phyloP scores from a whole-genome alignment of 371 early-diverging fungal species.

The Choanephora cucurbitarum region DNA sequence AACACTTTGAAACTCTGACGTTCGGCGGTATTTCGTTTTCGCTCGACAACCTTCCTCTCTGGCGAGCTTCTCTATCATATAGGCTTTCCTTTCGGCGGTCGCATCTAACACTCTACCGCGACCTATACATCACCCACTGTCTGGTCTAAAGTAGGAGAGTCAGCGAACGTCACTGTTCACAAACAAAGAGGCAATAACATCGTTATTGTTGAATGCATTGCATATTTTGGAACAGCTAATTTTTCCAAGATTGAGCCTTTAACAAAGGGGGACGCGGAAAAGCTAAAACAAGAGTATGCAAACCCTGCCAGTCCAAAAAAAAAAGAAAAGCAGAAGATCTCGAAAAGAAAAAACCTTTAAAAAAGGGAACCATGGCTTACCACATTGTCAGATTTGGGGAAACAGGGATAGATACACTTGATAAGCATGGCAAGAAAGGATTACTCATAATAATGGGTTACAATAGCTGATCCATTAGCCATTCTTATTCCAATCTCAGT shows the following conservation, averaged over 20 bases:
- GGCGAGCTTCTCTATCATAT: too few species aligned
- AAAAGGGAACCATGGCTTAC: slow-evolving; percentile 11
- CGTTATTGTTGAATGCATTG: slow-evolving; percentile 13
- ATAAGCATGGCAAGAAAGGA: slow-evolving; percentile 7
- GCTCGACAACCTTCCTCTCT: too few species aligned
- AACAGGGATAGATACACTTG: slow-evolving; percentile 5
- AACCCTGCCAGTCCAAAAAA: slow-evolving; percentile 4
- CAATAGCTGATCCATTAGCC: too few species aligned
- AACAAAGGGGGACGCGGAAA: slow-evolving; percentile 6
- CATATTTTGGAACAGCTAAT: slow-evolving; percentile 13
- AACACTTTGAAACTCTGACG: too few species aligned
- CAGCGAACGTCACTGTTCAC: slow-evolving; percentile 12
- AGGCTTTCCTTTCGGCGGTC: too few species aligned
- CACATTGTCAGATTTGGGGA: slow-evolving; percentile 7
- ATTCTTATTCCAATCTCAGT: too few species aligned
- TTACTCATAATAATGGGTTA: slow-evolving; percentile 12
- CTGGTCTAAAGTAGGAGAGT: slow-evolving; percentile 2
- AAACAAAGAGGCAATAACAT: slow-evolving; percentile 12
- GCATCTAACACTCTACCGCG: too few species aligned
- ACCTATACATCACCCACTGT: too few species aligned
- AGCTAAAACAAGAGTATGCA: slow-evolving; percentile 7
- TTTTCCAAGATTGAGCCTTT: slow-evolving; percentile 14
- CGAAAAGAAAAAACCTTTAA: too few species aligned
- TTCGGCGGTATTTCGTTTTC: too few species aligned
- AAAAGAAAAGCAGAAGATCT: slow-evolving; percentile 10